phyloP scores from a whole-genome alignment of 1,284 basidiomycete species.

The Coriolopsis trogii region DNA sequence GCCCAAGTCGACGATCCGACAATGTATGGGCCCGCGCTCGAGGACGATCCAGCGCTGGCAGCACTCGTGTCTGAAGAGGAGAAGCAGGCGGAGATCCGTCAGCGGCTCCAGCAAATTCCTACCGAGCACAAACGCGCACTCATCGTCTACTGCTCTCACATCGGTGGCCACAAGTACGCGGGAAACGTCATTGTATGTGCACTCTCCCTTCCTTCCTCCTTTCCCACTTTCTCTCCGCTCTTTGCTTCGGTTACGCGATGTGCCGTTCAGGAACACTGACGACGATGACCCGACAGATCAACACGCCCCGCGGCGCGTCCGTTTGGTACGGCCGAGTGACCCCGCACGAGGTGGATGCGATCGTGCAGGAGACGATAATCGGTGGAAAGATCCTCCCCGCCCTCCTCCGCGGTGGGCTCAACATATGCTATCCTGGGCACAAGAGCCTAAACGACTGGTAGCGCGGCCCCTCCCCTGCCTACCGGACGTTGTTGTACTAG shows the following conservation, averaged over 20 bases:
- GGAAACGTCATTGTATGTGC: conserved; percentile 86
- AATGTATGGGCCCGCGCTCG: conserved; percentile 55
- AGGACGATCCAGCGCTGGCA: conserved; percentile 48
- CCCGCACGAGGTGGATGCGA: conserved; percentile 83
- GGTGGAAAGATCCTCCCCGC: conserved; percentile 82
- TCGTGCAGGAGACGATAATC: conserved; percentile 87
- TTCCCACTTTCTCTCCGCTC: too few species aligned
- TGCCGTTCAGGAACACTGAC: too few species aligned
- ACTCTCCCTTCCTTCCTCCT: background rate
- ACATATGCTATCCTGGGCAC: conserved; percentile 70
- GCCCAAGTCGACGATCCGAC: conserved; percentile 74
- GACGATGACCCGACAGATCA: conserved; percentile 71
- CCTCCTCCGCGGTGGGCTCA: conserved; percentile 82
- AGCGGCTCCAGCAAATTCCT: conserved; percentile 53
- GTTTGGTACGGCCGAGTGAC: conserved; percentile 95
- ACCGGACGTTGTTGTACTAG: background rate
- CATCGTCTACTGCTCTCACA: conserved; percentile 84
- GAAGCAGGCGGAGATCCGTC: conserved; percentile 46
- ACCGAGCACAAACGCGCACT: conserved; percentile 57
- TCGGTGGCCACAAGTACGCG: conserved; percentile 90
- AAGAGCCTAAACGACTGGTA: conserved; percentile 77
- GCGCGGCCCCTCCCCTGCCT: background rate
- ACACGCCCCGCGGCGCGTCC: conserved; percentile 81
- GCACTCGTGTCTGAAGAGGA: conserved; percentile 43
- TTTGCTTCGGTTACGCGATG: too few species aligned